A percentile compares a stretch with the other conserved stretches of the same genome.
Conservation (phyloP, 108 stramenopile species). For the Tribonema minus region DNA sequence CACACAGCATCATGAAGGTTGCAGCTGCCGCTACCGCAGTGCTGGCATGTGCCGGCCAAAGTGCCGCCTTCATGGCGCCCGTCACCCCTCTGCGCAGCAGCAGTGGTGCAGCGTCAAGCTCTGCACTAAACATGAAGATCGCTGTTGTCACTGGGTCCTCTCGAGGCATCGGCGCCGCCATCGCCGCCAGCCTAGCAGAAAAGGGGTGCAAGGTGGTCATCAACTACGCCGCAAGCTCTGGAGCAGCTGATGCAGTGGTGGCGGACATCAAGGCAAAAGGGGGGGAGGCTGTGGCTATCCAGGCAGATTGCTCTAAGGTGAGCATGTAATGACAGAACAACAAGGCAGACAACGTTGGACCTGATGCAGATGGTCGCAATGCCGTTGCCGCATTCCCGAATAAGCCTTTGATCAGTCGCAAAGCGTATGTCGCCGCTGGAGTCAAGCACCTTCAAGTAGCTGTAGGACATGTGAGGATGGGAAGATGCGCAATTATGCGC, state of each 20-base stretch:
- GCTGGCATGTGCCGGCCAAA: not conserved
- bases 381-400: too few species aligned
- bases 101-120: not conserved
- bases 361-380: too few species aligned
- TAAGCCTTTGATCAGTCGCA: too few species aligned
- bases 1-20: too few species aligned
- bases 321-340: too few species aligned
- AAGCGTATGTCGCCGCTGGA: too few species aligned
- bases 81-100: not conserved
- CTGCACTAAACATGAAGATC: slow-evolving; percentile 12
- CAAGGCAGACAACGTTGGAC: too few species aligned
- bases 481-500: too few species aligned
- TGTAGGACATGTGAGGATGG: too few species aligned
- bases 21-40: not conserved
- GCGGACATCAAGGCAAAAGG: slow-evolving; percentile 76
- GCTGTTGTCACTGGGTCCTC: slow-evolving; percentile 66
- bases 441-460: too few species aligned
- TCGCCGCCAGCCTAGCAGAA: slow-evolving; percentile 80
- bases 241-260: slow-evolving; percentile 72
- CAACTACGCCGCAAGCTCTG: slow-evolving; percentile 85
- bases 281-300: slow-evolving; percentile 68
- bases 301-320: slow-evolving; percentile 47
- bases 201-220: slow-evolving; percentile 85
- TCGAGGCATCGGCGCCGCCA: slow-evolving; percentile 83
- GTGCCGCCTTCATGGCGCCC: not conserved